Base-by-base conservation (phyloP, 805 yeast genomes). In the Candida anglica region DNA sequence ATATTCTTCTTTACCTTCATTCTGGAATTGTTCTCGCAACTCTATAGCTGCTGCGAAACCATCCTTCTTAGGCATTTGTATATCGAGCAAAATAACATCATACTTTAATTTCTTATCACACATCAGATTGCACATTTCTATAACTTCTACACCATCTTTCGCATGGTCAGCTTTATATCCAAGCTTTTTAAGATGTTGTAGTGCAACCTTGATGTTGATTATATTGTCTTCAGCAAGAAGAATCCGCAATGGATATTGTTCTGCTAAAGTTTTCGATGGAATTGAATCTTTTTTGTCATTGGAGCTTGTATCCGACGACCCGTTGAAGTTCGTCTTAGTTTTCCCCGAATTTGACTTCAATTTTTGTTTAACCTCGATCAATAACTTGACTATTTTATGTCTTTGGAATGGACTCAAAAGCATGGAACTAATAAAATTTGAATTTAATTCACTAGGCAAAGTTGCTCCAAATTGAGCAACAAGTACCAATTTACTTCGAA, bases 161-260 rank as follows among this genome's bases (percentile, higher is more conserved):
- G 76, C 77, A 37, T 71, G 73, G 30, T 71, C 78, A 0, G 74
- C 76, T 2, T 50, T 38, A 44, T 73, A 74, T 1, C 79, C 79
- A 46, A 74, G 51, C 36, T 70, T 60, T 39, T 65, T 65, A 39
- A 71, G 53, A 42, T 72, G 75, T 40, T 66, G 70, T 19, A 69
- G 44, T 1, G 78, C 79, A 19, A 75, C 79, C 33, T 62, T 59
- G 7, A 73, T 66, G 40, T 71, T 71, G 38, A 71, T 61, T 20
- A 66, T 58, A 33, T 72, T 75, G 37, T 78, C 83, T 42, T 77
- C 81, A 3, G 78, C 80, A 5, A 78, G 53, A 19, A 77, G 48
- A 11, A 76, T 69, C 19, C 59, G 50, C 18, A 78, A 56, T 4
- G 80, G 80, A 27, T 38, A 39, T 16, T 40, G 24, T 11, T 40